These are phyloP conservation scores for Microcyclospora pomicola DNA, from an alignment of 2,329 filamentous ascomycete genomes.

Conservation along the genomic window DNA sequence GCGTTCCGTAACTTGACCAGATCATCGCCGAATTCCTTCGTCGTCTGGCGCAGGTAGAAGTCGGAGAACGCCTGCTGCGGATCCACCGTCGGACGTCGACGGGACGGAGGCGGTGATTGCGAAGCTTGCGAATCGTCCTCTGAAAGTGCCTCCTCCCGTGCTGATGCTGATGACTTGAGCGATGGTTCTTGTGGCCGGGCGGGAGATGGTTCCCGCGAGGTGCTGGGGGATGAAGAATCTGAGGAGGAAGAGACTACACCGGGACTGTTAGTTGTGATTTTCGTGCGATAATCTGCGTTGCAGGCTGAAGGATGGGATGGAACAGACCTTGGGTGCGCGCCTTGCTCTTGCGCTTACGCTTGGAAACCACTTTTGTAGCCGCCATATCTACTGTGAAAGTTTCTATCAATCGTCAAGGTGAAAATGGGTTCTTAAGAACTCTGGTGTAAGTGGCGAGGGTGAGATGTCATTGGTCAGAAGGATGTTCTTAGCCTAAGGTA, in stretches of 20 bases:
- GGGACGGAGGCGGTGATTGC: neutral
- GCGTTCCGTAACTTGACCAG: slow-evolving; percentile 55
- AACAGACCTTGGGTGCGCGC: slow-evolving; percentile 2
- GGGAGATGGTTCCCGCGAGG: neutral
- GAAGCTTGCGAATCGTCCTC: neutral
- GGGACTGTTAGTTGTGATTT: too few species aligned
- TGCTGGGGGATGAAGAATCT: neutral
- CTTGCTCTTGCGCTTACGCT: slow-evolving; percentile 1
- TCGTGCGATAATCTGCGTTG: too few species aligned
- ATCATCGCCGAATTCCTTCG: slow-evolving; percentile 59
- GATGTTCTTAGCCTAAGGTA: too few species aligned
- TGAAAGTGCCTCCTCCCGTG: neutral
- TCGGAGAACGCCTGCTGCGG: slow-evolving; percentile 38
- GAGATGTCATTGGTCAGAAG: too few species aligned
- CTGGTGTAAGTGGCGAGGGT: neutral
- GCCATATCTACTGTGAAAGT: neutral
- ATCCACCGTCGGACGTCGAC: slow-evolving; percentile 2
- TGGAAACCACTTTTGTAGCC: neutral
- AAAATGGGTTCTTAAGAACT: neutral
- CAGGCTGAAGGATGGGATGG: too few species aligned
- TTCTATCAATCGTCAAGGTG: neutral
- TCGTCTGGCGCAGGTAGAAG: slow-evolving; percentile 56
- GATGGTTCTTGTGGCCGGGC: neutral
- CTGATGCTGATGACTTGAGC: neutral
- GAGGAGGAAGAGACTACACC: slow-evolving; percentile 1